Evolutionary conservation across 257 asterid genomes (phyloP).

Genomic region (Solanum rostratum): DNA sequence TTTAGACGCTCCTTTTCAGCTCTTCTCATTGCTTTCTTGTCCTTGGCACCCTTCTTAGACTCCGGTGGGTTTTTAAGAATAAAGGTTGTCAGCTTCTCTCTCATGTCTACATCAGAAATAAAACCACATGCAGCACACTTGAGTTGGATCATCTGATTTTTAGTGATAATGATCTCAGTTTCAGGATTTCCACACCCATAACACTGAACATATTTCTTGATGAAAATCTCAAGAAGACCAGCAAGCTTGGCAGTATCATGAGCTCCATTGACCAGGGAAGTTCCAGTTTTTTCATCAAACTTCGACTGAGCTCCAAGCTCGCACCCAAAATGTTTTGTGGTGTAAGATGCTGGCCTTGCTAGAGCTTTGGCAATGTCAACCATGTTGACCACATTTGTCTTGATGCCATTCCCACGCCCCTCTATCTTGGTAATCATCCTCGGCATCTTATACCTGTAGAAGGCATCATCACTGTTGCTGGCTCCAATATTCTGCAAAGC

Average conservation of each 20-base stretch:
- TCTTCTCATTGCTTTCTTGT: constrained; percentile 26
- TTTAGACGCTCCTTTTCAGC: constrained; percentile 35
- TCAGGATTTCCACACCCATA: constrained; percentile 36
- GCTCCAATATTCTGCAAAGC: constrained; percentile 35
- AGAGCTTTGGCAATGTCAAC: constrained; percentile 35
- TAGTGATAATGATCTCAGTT: constrained; percentile 27
- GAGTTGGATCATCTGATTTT: constrained; percentile 30
- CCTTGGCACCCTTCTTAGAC: constrained; percentile 29
- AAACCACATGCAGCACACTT: constrained; percentile 40
- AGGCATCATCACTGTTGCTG: constrained; percentile 38
- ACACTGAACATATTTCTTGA: constrained; percentile 33
- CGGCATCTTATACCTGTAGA: constrained; percentile 41
- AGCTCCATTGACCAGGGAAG: constrained; percentile 30
- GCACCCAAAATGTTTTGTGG: constrained; percentile 26
- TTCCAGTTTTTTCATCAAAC: constrained; percentile 37
- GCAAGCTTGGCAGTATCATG: constrained; percentile 36
- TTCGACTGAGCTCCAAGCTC: constrained; percentile 43
- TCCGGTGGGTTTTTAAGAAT: constrained; percentile 36
- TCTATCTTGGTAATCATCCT: constrained; percentile 32
- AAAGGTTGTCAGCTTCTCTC: constrained; percentile 31
- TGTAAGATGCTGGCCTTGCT: constrained; percentile 33
- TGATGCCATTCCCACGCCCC: constrained; percentile 41
- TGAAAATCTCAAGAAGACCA: constrained; percentile 29
- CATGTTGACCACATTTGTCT: constrained; percentile 32
- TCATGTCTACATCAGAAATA: constrained; percentile 36